phyloP scores from a whole-genome alignment of 768 basidiomycete species.

The Amanita thiersii region DNA sequence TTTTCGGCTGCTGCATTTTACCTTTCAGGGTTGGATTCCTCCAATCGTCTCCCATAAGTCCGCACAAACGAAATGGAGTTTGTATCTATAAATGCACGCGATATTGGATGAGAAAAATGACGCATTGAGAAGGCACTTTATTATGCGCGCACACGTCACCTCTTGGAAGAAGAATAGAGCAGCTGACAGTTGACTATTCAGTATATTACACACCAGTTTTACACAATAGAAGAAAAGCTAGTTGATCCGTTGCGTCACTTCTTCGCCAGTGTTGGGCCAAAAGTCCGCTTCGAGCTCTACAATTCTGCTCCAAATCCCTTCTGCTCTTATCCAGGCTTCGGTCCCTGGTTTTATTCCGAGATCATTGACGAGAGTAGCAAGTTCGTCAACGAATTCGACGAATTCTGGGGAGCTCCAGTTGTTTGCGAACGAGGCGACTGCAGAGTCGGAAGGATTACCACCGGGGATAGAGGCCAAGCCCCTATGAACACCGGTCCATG shows the following conservation, averaged over 20 bases:
- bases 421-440: slow-evolving; percentile 40
- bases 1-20: too few relatives aligned
- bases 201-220: not conserved
- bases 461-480: slow-evolving; percentile 11
- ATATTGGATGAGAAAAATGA: too few relatives aligned
- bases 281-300: slow-evolving; percentile 54
- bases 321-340: slow-evolving; percentile 29
- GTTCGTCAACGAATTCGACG: slow-evolving; percentile 39
- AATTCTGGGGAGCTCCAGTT: slow-evolving; percentile 60
- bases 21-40: too few relatives aligned
- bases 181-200: too few relatives aligned
- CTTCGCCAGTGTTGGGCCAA: slow-evolving; percentile 43
- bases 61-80: too few relatives aligned
- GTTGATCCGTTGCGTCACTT: slow-evolving; percentile 9
- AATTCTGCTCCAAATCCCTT: slow-evolving; percentile 48
- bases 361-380: slow-evolving; percentile 39
- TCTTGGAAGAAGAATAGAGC: too few relatives aligned
- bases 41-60: too few relatives aligned
- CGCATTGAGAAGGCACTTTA: too few relatives aligned
- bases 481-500: slow-evolving; percentile 48
- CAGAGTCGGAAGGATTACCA: slow-evolving; percentile 15
- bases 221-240: not conserved
- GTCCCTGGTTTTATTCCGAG: slow-evolving; percentile 28
- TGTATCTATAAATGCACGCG: too few relatives aligned
- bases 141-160: too few relatives aligned